Percentiles rank a stretch among this genome's conserved stretches.
Conservation (phyloP, 441 rosid species). For the Hura crepitans region DNA sequence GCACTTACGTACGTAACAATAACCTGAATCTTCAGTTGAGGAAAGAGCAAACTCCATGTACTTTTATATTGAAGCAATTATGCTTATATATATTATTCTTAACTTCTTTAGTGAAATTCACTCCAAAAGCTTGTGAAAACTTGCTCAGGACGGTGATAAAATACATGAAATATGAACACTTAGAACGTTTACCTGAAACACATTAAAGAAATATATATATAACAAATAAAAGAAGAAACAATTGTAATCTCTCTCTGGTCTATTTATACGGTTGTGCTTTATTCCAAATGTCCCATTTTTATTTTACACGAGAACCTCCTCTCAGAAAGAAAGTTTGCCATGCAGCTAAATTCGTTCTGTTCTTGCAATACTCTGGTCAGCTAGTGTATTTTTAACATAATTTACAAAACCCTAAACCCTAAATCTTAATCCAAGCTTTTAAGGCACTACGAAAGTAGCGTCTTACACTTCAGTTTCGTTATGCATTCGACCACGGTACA, state of each 20-base stretch:
- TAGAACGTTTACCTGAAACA: neutral
- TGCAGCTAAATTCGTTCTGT: neutral
- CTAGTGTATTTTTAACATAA: neutral
- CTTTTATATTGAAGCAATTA: neutral
- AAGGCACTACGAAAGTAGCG: neutral
- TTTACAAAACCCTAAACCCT: constrained; percentile 40
- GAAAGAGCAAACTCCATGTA: neutral
- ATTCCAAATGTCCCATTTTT: neutral
- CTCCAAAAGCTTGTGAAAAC: neutral
- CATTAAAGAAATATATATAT: no score
- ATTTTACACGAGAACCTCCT: neutral
- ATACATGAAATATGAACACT: neutral
- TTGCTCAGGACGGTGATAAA: neutral
- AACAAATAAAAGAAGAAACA: neutral
- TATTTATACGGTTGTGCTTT: neutral
- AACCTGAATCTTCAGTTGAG: neutral
- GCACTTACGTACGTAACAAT: neutral
- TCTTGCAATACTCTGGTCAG: neutral
- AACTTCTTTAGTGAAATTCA: neutral
- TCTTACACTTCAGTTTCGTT: constrained; percentile 2
- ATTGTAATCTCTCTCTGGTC: no score
- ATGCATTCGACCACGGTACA: neutral
- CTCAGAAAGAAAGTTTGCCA: neutral
- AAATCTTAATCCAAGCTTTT: constrained; percentile 10
- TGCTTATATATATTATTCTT: neutral